Evolutionary conservation across 495 filamentous ascomycete genomes (phyloP), one percentile per base, ranked within the genome.

Genomic region (Xylaria intraflava): DNA sequence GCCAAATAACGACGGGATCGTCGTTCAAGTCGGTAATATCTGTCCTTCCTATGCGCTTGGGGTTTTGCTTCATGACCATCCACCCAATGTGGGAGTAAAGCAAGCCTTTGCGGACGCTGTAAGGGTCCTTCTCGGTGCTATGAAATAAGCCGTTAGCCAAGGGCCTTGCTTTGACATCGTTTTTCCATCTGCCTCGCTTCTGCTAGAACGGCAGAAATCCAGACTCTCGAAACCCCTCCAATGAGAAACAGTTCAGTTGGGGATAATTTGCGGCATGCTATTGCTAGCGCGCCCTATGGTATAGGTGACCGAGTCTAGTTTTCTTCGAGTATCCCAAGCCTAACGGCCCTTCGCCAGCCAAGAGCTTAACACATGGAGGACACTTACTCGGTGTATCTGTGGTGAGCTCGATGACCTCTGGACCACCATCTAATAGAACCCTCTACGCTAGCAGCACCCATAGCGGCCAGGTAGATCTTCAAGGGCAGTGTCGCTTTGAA

Each of bases 341-440:
- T 11, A 12, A 33, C 7, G 4, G 31, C 2, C 31, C 31, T 33
- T 11, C 5, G 31, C 31, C 11, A 33, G 10, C 31, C 8, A 7
- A 2, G 7, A 33, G 31, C 8, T 2, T 8, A 33, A 11, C 14
- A 7, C 31, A 24, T 24, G 20, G 23, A 27, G n/a, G 2, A 16
- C 3, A 46, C 51, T 48, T 49, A 55, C 52, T 97, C 94, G 78
- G 94, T 98, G 69, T 96, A 97, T 60, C 94, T 86, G 78, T 99
- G 94, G 73, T 99, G 94, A 62, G 94, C 89, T 54, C 94, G 87
- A 78, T 98, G 94, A 68, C 89, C 90, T 58, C 89, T 84, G 55
- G 89, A 85, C 94, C 94, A 99, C 94, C 94, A 99, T 61, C 94
- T 79, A 65, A 96, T 88, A 46, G 89, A 95, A 53, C 94, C 94